phyloP scores from a whole-genome alignment of 2,329 filamentous ascomycete species.

The Aureobasidium sp. region DNA sequence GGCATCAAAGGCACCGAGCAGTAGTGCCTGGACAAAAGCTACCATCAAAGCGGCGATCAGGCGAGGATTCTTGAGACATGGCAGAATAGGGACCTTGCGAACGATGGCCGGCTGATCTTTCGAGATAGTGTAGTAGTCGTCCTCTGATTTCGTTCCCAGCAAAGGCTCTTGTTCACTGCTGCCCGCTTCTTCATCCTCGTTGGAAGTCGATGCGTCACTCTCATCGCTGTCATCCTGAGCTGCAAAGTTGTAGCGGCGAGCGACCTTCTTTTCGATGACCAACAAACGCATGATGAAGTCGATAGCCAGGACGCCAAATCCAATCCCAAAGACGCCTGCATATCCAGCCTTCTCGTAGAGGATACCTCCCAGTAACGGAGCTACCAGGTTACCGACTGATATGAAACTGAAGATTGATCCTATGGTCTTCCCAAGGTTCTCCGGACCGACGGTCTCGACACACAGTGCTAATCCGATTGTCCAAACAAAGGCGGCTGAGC shows the following conservation, averaged over 20 bases:
- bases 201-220: not conserved
- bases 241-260: slow-evolving; percentile 36
- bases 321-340: slow-evolving; percentile 52
- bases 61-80: slow-evolving; percentile 34
- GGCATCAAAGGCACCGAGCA: slow-evolving; percentile 40
- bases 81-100: slow-evolving; percentile 43
- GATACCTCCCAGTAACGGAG: slow-evolving; percentile 54
- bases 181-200: slow-evolving; percentile 19
- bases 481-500: slow-evolving; percentile 53
- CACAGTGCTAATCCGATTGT: slow-evolving; percentile 53
- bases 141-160: slow-evolving; percentile 32
- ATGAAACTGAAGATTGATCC: slow-evolving; percentile 57
- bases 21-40: slow-evolving; percentile 39
- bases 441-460: slow-evolving; percentile 50
- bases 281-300: slow-evolving; percentile 55
- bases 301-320: slow-evolving; percentile 46
- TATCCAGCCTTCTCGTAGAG: slow-evolving; percentile 55
- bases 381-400: slow-evolving; percentile 49
- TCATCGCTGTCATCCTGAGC: slow-evolving; percentile 19
- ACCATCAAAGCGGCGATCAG: slow-evolving; percentile 36
- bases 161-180: slow-evolving; percentile 31
- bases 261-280: slow-evolving; percentile 58
- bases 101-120: slow-evolving; percentile 35
- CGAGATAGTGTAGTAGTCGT: slow-evolving; percentile 37
- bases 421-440: slow-evolving; percentile 55